Percentiles rank a stretch among this genome's conserved stretches.
phyloP scores from a whole-genome alignment of 1,284 basidiomycete genomes.

The Fomitopsis pinicola region DNA sequence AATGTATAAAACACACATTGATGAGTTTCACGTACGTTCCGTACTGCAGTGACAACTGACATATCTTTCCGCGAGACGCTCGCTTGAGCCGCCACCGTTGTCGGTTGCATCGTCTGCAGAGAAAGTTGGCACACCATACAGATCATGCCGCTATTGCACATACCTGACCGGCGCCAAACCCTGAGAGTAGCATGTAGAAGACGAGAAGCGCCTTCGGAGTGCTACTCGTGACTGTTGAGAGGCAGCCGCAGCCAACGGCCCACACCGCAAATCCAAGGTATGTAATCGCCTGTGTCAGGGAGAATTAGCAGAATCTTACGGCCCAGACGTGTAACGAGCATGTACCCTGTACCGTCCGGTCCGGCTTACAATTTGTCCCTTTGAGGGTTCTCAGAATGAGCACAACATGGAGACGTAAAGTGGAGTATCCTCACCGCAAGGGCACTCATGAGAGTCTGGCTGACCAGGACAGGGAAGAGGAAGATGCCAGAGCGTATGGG shows the following conservation, averaged over 20 bases:
- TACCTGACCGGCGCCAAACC: slow-evolving; percentile 64
- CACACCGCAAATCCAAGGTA: slow-evolving; percentile 68
- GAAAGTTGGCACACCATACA: too few species aligned
- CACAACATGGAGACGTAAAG: neutral
- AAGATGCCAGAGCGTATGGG: slow-evolving; percentile 61
- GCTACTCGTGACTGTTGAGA: slow-evolving; percentile 53
- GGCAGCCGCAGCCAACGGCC: slow-evolving; percentile 64
- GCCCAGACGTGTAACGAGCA: neutral
- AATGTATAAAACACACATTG: neutral
- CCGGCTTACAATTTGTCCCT: slow-evolving; percentile 41
- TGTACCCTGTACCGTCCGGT: slow-evolving; percentile 62
- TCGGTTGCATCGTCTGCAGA: slow-evolving; percentile 52
- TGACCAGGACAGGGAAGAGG: slow-evolving; percentile 62
- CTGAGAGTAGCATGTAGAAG: slow-evolving; percentile 65
- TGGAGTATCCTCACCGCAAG: slow-evolving; percentile 36
- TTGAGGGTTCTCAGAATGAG: neutral
- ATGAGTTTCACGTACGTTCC: slow-evolving; percentile 44
- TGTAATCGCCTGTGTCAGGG: slow-evolving; percentile 46
- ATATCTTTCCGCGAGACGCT: slow-evolving; percentile 63
- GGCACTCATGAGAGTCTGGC: slow-evolving; percentile 56
- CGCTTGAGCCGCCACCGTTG: slow-evolving; percentile 66
- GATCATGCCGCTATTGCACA: slow-evolving; percentile 4
- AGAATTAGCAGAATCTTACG: neutral
- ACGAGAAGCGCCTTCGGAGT: slow-evolving; percentile 51
- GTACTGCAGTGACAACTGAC: slow-evolving; percentile 66